phyloP scores from a whole-genome alignment of 108 stramenopile species.

The Pseudonitzschia multiseries region DNA sequence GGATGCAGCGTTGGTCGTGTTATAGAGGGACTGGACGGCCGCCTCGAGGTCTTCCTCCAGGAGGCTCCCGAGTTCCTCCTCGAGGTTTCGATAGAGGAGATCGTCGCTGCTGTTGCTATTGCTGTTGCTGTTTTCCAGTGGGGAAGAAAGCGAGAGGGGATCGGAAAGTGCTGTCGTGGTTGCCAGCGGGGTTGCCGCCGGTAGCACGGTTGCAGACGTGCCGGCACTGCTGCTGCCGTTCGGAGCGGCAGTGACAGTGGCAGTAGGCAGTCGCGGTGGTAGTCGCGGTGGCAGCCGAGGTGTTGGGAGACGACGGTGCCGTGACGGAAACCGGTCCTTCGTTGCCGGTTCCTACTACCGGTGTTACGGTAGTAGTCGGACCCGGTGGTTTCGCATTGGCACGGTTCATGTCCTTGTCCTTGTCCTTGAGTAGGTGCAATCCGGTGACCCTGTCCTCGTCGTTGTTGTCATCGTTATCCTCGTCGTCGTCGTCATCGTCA shows the following conservation, averaged over 20 bases:
- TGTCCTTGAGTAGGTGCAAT: too few relatives aligned
- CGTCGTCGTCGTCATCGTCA: conserved; percentile 28
- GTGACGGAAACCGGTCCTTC: not conserved
- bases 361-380: not conserved
- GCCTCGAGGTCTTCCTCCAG: conserved; percentile 87
- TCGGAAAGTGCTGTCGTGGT: conserved; percentile 1
- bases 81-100: conserved; percentile 50
- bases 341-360: not conserved
- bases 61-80: conserved; percentile 63
- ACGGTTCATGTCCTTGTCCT: too few relatives aligned
- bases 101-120: not conserved
- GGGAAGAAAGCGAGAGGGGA: conserved; percentile 15
- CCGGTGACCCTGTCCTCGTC: not conserved
- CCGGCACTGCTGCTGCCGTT: too few relatives aligned
- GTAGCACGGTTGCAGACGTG: too few relatives aligned
- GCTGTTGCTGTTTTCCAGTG: not conserved
- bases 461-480: conserved; percentile 23
- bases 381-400: not conserved
- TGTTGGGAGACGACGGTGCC: not conserved
- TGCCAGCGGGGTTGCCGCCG: conserved; percentile 18
- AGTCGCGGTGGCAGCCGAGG: not conserved
- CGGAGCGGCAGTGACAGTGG: too few relatives aligned
- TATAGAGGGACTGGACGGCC: conserved; percentile 63
- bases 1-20: not conserved
- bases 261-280: too few relatives aligned